Evolutionary conservation across 148 eudicot species (phyloP).

Genomic region (Linanthus parryae): DNA sequence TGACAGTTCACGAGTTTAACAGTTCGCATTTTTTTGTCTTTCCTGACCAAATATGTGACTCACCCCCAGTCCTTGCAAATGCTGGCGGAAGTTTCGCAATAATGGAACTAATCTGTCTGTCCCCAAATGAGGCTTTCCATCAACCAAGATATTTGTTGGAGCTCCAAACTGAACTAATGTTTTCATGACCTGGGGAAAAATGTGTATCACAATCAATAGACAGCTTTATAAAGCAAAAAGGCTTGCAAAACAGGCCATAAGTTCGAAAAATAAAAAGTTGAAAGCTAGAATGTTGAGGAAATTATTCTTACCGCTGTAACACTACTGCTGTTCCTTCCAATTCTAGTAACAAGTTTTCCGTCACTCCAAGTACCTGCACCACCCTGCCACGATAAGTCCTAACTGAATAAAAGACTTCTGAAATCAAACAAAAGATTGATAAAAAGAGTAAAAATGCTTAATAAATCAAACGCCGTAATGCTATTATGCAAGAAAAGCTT

Average conservation of each 20-base stretch:
- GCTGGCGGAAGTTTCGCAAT: constrained; percentile 66
- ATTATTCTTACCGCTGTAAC: constrained; percentile 69
- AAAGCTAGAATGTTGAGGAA: constrained; percentile 6
- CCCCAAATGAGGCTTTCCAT: constrained; percentile 98
- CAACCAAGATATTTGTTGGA: constrained; percentile 75
- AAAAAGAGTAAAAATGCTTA: no score
- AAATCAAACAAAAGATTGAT: background rate
- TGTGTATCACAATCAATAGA: no score
- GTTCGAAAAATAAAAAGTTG: background rate
- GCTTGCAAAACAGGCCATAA: no score
- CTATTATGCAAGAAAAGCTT: no score
- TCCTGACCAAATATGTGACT: constrained; percentile 20
- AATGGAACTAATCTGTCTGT: constrained; percentile 94
- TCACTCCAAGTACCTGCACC: constrained; percentile 99
- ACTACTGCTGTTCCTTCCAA: constrained; percentile 83
- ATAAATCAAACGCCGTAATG: no score
- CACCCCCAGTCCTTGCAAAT: constrained; percentile 80
- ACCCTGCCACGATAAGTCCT: constrained; percentile 99
- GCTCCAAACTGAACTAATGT: constrained; percentile 95
- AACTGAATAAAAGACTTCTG: constrained; percentile 26
- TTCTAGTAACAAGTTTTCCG: constrained; percentile 96
- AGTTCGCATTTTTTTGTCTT: constrained; percentile 1
- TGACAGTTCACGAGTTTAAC: background rate
- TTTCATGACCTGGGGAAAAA: constrained; percentile 60
- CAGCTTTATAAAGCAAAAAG: no score